Percentiles rank a stretch among this genome's conserved stretches.
Evolutionary conservation across 441 rosid genomes (phyloP).

Genomic region (Bocquillonia castaneifolia): DNA sequence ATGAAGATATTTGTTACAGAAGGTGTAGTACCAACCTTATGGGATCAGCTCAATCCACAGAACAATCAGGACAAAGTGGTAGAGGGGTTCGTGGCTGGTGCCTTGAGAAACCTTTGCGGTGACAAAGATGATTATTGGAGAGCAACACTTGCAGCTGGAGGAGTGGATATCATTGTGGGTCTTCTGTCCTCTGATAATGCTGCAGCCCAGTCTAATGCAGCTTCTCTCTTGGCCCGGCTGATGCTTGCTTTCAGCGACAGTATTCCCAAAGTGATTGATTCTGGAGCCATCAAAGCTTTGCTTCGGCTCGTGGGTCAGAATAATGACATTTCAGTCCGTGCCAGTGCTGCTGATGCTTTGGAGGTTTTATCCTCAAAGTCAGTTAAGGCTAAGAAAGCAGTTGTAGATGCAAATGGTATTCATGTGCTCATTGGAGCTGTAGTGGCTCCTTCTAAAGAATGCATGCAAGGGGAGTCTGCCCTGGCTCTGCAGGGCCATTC

Average conservation of each 20-base stretch:
- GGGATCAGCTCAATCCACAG: conserved; percentile 65
- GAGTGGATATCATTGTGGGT: conserved; percentile 62
- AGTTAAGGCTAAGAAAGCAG: conserved; percentile 51
- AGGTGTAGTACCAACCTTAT: conserved; percentile 71
- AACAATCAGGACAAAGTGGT: conserved; percentile 66
- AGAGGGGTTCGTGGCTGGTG: conserved; percentile 76
- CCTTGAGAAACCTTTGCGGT: conserved; percentile 79
- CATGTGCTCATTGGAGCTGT: conserved; percentile 67
- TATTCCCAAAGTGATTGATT: conserved; percentile 62
- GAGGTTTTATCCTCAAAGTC: conserved; percentile 74
- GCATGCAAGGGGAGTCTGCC: conserved; percentile 62
- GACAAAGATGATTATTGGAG: conserved; percentile 74
- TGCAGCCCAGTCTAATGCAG: conserved; percentile 76
- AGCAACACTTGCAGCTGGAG: conserved; percentile 66
- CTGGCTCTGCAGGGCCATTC: conserved; percentile 64
- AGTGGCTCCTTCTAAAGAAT: conserved; percentile 81
- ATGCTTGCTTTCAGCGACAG: conserved; percentile 63
- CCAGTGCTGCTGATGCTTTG: conserved; percentile 80
- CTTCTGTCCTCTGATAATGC: conserved; percentile 76
- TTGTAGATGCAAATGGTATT: conserved; percentile 58
- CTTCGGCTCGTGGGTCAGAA: conserved; percentile 55
- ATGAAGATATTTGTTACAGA: conserved; percentile 81
- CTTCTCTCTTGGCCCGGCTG: conserved; percentile 80
- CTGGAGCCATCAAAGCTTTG: conserved; percentile 69
- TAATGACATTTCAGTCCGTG: conserved; percentile 56